phyloP scores from a whole-genome alignment of 495 filamentous ascomycete species.

The Pseudomonodictys pantanalensis region DNA sequence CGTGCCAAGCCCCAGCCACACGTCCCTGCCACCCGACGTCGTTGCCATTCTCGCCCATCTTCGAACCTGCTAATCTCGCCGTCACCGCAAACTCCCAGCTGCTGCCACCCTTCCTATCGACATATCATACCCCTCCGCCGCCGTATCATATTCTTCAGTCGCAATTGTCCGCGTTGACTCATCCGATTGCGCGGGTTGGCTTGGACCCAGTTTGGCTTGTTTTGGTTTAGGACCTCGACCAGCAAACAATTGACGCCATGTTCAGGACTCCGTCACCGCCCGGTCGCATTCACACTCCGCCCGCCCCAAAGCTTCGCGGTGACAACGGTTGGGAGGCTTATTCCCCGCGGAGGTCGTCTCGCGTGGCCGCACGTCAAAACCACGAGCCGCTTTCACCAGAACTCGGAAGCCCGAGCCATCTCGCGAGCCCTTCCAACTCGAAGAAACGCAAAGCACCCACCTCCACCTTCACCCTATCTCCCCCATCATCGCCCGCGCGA shows the following conservation, averaged over 20 bases:
- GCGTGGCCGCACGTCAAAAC: conserved; percentile 45
- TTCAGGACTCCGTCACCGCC: conserved; percentile 66
- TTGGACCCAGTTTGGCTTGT: conserved; percentile 8
- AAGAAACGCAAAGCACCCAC: not conserved
- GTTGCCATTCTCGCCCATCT: too few relatives aligned
- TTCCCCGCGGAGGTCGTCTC: conserved; percentile 57
- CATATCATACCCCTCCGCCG: too few relatives aligned
- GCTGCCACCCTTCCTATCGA: too few relatives aligned
- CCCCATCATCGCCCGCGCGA: conserved; percentile 48
- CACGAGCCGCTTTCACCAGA: conserved; percentile 49
- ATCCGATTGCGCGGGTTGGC: not conserved
- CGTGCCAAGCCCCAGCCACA: too few relatives aligned
- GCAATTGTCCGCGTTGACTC: not conserved
- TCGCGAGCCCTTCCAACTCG: conserved; percentile 43
- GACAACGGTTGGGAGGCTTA: conserved; percentile 70
- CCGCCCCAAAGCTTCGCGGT: conserved; percentile 71
- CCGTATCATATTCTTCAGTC: not conserved
- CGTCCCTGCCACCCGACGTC: too few relatives aligned
- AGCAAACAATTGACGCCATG: conserved; percentile 50
- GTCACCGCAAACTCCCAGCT: too few relatives aligned
- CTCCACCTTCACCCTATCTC: conserved; percentile 39
- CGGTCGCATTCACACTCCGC: conserved; percentile 60
- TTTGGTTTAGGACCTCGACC: conserved; percentile 7
- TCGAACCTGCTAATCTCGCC: too few relatives aligned
- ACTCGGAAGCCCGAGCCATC: conserved; percentile 35